These are phyloP conservation scores for Piloderma croceum DNA, from an alignment of 768 basidiomycete species.

Conservation along the genomic window DNA sequence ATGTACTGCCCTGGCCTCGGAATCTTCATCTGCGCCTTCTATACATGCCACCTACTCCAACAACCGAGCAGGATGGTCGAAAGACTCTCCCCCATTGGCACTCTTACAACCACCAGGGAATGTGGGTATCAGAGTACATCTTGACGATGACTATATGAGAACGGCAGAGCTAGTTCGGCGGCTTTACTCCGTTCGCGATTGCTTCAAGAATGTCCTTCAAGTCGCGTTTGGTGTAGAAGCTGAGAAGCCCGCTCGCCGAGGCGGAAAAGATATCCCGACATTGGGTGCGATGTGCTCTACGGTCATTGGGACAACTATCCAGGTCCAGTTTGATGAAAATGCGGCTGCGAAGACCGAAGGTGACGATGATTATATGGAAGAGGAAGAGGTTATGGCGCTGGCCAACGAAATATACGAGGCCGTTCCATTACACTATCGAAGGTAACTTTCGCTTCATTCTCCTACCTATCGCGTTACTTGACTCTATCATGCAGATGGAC, in stretches of 20 bases:
- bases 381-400: constrained; percentile 20
- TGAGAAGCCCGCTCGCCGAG: constrained; percentile 4
- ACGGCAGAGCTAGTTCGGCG: constrained; percentile 40
- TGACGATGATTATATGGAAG: constrained; percentile 23
- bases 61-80: not conserved
- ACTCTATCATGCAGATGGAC: constrained; percentile 33
- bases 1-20: constrained; percentile 32
- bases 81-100: constrained; percentile 26
- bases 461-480: not conserved
- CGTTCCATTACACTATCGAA: constrained; percentile 47
- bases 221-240: constrained; percentile 24
- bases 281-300: constrained; percentile 44
- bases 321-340: constrained; percentile 19
- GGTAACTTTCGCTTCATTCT: constrained; percentile 31
- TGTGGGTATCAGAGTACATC: constrained; percentile 26
- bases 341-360: constrained; percentile 12
- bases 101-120: constrained; percentile 35
- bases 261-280: constrained; percentile 25
- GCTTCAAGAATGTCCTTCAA: constrained; percentile 46
- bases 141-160: constrained; percentile 29
- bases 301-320: constrained; percentile 43
- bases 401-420: constrained; percentile 43
- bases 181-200: constrained; percentile 50
- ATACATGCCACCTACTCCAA: constrained; percentile 1
- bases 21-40: constrained; percentile 1